Base-by-base conservation (phyloP, 2,329 filamentous ascomycete genomes). In the Beauveria australis region DNA sequence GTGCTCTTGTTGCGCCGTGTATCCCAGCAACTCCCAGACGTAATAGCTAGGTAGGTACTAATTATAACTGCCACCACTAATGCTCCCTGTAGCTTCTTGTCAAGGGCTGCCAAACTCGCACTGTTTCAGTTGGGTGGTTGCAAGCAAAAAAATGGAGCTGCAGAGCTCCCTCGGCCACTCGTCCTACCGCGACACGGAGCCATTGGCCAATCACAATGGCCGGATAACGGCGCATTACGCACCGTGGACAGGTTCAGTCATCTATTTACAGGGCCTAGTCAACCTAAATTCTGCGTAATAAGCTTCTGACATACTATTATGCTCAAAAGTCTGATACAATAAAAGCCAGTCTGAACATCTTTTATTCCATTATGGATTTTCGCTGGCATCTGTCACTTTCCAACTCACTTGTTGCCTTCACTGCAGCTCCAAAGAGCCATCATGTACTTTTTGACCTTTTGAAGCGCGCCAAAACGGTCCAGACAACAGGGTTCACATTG, bases 171-270 rank as follows among this genome's bases (percentile, higher is more conserved):
- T 26, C 24, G 33, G 37, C 33, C 47, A 26, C 55, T 51, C 47
- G 37, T 59, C 56, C n/a, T 18, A n/a, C 28, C 40, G n/a, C 12
- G 9, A n/a, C 24, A n/a, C 26, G 10, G 37, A 59, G 56, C 53
- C 44, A 56, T 61, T 61, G 59, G 40, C 59, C 59, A 61, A 61
- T 61, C 59, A 61, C 28, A 41, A n/a, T 19, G 18, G 16, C 30
- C 53, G 53, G 59, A 61, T 61, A 61, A 61, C 59, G 59, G 53
- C 53, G 46, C 44, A 49, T 61, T 55, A 61, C 59, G 46, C 57
- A 52, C 18, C 18, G 7, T 19, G 30, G 33, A n/a, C 33, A 24
- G 40, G 33, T 52, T 59, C 44, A 19, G 19, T 55, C 24, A 30
- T 18, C n/a, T 57, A 30, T 10, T 12, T 49, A 49, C 44, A 49